Percentiles rank a stretch among this genome's conserved stretches.
phyloP scores from a whole-genome alignment of 108 stramenopile species.

The Fistulifera pelliculosa region DNA sequence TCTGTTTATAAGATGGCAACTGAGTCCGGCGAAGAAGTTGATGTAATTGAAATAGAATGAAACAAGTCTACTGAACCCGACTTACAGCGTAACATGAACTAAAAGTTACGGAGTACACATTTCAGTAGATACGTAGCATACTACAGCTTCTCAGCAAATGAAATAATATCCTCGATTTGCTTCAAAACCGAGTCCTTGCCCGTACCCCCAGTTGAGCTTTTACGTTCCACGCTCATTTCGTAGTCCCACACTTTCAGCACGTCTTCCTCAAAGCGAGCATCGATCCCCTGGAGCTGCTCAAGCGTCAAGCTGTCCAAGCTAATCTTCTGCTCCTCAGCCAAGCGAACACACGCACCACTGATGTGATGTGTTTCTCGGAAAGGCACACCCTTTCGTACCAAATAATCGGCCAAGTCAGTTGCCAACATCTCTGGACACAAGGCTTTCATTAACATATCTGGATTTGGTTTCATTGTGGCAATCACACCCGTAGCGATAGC shows the following conservation, averaged over 20 bases:
- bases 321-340: slow-evolving; percentile 74
- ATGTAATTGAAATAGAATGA: no score
- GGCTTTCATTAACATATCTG: slow-evolving; percentile 75
- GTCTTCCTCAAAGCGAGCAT: slow-evolving; percentile 81
- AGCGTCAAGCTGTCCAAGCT: slow-evolving; percentile 71
- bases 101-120: no score
- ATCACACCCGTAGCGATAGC: slow-evolving; percentile 96
- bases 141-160: slow-evolving; percentile 37
- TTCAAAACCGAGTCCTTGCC: slow-evolving; percentile 58
- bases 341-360: slow-evolving; percentile 80
- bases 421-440: slow-evolving; percentile 98
- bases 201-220: slow-evolving; percentile 81
- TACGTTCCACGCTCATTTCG: slow-evolving; percentile 84
- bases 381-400: slow-evolving; percentile 97
- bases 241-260: slow-evolving; percentile 85
- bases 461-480: slow-evolving; percentile 87
- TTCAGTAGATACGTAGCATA: background rate
- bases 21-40: no score
- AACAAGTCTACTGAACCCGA: no score
- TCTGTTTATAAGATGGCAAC: no score
- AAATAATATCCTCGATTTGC: slow-evolving; percentile 70
- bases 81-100: no score
- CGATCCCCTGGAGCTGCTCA: slow-evolving; percentile 75
- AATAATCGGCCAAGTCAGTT: slow-evolving; percentile 98
- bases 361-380: slow-evolving; percentile 99